A percentile compares a stretch with the other conserved stretches of the same genome.
Evolutionary conservation across 169 alveolate species (phyloP).

Genomic region (Plasmodium coatneyi): DNA sequence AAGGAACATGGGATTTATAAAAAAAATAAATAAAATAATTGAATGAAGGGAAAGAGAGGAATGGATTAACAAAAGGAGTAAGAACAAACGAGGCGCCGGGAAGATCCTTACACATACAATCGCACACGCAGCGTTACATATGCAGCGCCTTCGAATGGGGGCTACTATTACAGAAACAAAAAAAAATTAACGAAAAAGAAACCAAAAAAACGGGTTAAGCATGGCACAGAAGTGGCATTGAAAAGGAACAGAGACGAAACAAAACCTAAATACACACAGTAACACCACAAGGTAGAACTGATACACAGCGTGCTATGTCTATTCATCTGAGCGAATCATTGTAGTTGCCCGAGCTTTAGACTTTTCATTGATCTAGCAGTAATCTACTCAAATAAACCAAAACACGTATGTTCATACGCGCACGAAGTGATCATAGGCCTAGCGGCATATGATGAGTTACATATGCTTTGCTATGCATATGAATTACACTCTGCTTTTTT

Average conservation of each 20-base stretch:
- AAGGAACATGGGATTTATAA: background rate
- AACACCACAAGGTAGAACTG: background rate
- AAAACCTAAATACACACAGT: background rate
- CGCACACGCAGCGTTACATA: background rate
- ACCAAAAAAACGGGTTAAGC: background rate
- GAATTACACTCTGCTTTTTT: background rate
- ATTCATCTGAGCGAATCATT: background rate
- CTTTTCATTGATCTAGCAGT: background rate
- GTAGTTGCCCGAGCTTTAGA: background rate
- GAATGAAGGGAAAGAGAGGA: background rate
- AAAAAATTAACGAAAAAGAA: background rate
- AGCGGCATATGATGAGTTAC: background rate
- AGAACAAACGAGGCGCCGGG: background rate
- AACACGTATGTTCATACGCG: background rate
- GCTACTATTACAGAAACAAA: background rate
- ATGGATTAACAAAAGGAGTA: background rate
- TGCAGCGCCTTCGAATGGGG: background rate
- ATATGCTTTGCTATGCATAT: background rate
- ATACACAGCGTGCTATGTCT: background rate
- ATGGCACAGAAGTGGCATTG: background rate
- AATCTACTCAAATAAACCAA: background rate
- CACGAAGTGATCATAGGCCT: background rate
- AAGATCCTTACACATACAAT: background rate
- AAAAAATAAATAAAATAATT: background rate
- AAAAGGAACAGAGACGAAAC: background rate